These are phyloP conservation scores for Nephelium lappaceum DNA, from an alignment of 345 rosid species.

Conservation along the genomic window DNA sequence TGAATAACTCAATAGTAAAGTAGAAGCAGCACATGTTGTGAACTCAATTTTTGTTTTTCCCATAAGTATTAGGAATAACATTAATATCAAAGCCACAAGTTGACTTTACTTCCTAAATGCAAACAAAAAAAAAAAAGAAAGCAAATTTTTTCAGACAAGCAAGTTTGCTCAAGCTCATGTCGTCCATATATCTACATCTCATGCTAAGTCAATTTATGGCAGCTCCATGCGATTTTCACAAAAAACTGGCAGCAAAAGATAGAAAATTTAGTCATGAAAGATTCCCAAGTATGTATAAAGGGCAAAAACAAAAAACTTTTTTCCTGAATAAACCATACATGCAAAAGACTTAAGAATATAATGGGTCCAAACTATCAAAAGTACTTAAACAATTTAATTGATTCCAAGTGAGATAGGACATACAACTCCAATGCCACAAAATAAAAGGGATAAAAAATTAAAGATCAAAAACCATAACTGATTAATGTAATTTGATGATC, in stretches of 20 bases:
- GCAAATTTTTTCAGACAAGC: background rate
- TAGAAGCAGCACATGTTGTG: background rate
- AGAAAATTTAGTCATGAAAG: background rate
- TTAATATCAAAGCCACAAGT: background rate
- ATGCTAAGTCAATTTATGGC: background rate
- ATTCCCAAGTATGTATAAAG: background rate
- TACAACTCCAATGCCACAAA: background rate
- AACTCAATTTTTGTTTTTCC: background rate
- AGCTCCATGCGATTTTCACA: background rate
- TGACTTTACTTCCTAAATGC: background rate
- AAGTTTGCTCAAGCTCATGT: slow-evolving; percentile 1
- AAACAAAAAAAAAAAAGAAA: too few relatives aligned
- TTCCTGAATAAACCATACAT: background rate
- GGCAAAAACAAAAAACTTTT: background rate
- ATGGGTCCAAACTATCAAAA: background rate
- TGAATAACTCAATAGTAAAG: background rate
- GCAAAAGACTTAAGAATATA: background rate
- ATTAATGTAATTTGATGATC: background rate
- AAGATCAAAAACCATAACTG: background rate
- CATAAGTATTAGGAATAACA: background rate
- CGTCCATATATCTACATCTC: background rate
- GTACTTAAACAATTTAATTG: background rate
- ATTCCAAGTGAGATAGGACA: background rate
- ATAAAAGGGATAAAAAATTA: background rate
- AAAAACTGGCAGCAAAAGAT: background rate